Conservation (phyloP, 139 green algal species). For the Chlamydomonas applanata region DNA sequence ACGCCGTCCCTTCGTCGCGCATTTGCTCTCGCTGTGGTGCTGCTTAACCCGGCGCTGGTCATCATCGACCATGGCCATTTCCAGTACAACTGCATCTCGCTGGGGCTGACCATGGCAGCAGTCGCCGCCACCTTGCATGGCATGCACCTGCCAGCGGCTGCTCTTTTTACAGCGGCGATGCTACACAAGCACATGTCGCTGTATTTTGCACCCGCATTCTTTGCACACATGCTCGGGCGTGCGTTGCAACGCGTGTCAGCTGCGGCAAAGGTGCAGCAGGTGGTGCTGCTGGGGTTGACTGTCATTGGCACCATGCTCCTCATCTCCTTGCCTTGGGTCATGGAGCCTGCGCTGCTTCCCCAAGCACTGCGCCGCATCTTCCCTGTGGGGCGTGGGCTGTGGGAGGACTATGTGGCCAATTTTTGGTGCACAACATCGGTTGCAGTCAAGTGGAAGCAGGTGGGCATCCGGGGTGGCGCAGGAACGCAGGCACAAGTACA, state of each 20-base stretch:
- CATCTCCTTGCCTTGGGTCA: neutral
- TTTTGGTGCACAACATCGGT: slow-evolving; percentile 89
- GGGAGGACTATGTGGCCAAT: slow-evolving; percentile 98
- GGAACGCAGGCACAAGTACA: too few species aligned
- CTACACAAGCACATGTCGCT: slow-evolving; percentile 96
- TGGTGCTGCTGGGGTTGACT: neutral
- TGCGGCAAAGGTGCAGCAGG: slow-evolving; percentile 24
- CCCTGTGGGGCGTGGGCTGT: slow-evolving; percentile 86
- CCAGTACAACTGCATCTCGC: slow-evolving; percentile 70
- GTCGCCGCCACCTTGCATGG: slow-evolving; percentile 20
- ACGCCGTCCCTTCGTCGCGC: neutral
- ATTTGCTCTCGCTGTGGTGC: slow-evolving; percentile 42
- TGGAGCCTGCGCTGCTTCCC: slow-evolving; percentile 34
- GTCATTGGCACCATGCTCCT: neutral
- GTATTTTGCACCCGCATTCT: slow-evolving; percentile 96
- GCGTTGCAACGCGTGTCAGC: slow-evolving; percentile 51
- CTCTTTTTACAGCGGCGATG: slow-evolving; percentile 80
- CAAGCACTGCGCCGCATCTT: slow-evolving; percentile 76
- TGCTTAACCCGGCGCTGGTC: slow-evolving; percentile 83
- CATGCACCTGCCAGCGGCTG: slow-evolving; percentile 41
- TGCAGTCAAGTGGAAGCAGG: slow-evolving; percentile 85
- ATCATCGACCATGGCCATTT: slow-evolving; percentile 99
- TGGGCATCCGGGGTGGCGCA: too few species aligned
- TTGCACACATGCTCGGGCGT: slow-evolving; percentile 89
- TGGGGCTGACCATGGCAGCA: slow-evolving; percentile 29